Base-by-base conservation (phyloP, 352 stramenopile species). In the Phytopythium oedochilum region DNA sequence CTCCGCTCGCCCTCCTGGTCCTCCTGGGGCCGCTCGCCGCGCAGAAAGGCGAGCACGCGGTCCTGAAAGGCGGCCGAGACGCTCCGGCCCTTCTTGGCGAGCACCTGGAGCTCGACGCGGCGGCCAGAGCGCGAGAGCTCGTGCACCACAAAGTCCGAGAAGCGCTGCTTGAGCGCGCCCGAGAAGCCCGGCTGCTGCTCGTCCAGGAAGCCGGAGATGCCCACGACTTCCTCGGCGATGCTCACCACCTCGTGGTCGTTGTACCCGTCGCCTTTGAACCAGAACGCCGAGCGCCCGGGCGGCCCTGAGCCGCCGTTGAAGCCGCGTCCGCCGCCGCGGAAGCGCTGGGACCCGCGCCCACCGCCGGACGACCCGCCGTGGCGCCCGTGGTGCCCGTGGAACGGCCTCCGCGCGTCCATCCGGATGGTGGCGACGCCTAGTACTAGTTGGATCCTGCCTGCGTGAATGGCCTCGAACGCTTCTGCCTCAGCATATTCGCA, bases 121-220 rank as follows among this genome's bases (percentile, higher is more conserved):
- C 68, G 40, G 4, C 61, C 57, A 1, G 46, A 60, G 23, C 26
- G 42, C 4, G 61, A 34, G 25, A 94, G 55, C 60, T 96, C 86
- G 47, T 88, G 83, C 46, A 96, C 86, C 48, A 95, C 63, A 61
- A 93, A 95, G 54, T 96, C 86, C 26, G 75, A 87, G 64, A 78
- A 95, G 20, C 85, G 73, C 63, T 92, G 78, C 70, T 95, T 94
- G 22, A 94, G 53, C 51, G 87, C 61, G 11, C 84, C 83, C 17
- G 67, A 60, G 56, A 94, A 93, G 29, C 84, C 80, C 1, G 40
- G 34, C 32, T 76, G 65, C 9, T 43, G 25, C 3, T 60, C 29
- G 23, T 39, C 55, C 10, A 84, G 66, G 58, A 85, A 89, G 42
- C 74, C 74, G 0, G 52, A 62, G 63, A 89, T 89, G 42, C 76